These are phyloP conservation scores for Allomyces macrogynus DNA, from an alignment of 192 early-diverging fungal species.

Conservation along the genomic window DNA sequence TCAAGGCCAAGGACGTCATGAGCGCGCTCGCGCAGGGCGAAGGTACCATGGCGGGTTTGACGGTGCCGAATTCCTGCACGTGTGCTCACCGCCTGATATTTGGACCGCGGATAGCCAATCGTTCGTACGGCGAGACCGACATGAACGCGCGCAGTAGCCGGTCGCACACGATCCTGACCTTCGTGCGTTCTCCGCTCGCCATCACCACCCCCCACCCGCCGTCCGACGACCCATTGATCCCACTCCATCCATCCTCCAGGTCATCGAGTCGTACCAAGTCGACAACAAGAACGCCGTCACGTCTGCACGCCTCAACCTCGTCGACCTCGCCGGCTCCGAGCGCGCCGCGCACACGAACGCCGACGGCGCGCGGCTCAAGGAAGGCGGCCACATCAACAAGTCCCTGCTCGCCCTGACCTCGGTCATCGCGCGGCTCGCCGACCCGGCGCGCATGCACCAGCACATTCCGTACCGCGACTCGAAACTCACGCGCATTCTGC, in stretches of 20 bases:
- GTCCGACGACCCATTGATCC: too few species aligned
- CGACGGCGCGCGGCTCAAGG: conserved; percentile 62
- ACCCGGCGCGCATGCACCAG: conserved; percentile 6
- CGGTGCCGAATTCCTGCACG: too few species aligned
- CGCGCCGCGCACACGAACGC: conserved; percentile 39
- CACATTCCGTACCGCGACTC: conserved; percentile 97
- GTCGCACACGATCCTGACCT: conserved; percentile 90
- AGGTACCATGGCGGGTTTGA: too few species aligned
- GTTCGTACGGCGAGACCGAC: conserved; percentile 76
- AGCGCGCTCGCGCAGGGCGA: conserved; percentile 55
- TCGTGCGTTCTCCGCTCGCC: too few species aligned
- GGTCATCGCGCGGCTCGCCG: conserved; percentile 75
- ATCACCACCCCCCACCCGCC: too few species aligned
- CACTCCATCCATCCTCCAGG: background rate
- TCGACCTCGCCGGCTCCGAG: conserved; percentile 93
- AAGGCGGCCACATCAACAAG: conserved; percentile 89
- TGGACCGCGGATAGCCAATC: conserved; percentile 23
- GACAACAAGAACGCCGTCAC: background rate
- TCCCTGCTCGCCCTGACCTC: conserved; percentile 70
- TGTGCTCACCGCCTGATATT: background rate
- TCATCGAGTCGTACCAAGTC: background rate
- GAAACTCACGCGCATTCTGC: conserved; percentile 82
- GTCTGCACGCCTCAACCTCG: conserved; percentile 43
- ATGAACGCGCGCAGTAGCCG: conserved; percentile 79
- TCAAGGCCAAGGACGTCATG: conserved; percentile 39